Percentiles rank a stretch among this genome's conserved stretches.
phyloP scores from a whole-genome alignment of 331 rosid species.

The Saraca asoca region DNA sequence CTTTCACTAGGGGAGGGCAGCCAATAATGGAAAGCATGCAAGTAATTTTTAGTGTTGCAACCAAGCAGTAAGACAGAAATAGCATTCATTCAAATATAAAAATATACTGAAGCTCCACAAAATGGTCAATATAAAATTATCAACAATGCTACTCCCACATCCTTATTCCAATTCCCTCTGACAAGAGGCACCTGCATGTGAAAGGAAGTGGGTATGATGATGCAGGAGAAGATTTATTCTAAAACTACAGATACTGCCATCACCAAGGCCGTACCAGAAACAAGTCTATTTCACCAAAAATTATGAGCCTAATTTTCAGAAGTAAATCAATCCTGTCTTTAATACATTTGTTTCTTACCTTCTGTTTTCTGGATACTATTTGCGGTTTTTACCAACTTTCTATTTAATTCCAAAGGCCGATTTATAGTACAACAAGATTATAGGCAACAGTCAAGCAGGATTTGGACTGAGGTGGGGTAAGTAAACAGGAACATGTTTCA shows the following conservation, averaged over 20 bases:
- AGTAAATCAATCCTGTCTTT: not conserved
- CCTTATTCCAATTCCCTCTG: no score
- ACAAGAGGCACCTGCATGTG: no score
- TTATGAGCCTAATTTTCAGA: not conserved
- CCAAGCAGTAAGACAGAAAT: slow-evolving; percentile 26
- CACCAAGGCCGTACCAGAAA: not conserved
- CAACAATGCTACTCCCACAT: no score
- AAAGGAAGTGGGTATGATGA: no score
- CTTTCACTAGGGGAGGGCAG: slow-evolving; percentile 11
- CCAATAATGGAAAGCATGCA: slow-evolving; percentile 5
- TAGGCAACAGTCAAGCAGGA: not conserved
- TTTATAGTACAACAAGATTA: no score
- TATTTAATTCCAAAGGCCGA: not conserved
- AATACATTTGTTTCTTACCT: not conserved
- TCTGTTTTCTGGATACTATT: not conserved
- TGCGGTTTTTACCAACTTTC: not conserved
- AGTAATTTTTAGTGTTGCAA: slow-evolving; percentile 12
- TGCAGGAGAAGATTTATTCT: no score
- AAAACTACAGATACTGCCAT: no score
- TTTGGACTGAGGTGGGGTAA: not conserved
- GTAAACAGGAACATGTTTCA: not conserved
- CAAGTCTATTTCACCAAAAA: not conserved
- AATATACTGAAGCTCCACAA: not conserved
- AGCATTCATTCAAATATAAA: not conserved
- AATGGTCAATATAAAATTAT: not conserved